Evolutionary conservation across 108 stramenopile species (phyloP).

Genomic region (Epithemia pelagica): DNA sequence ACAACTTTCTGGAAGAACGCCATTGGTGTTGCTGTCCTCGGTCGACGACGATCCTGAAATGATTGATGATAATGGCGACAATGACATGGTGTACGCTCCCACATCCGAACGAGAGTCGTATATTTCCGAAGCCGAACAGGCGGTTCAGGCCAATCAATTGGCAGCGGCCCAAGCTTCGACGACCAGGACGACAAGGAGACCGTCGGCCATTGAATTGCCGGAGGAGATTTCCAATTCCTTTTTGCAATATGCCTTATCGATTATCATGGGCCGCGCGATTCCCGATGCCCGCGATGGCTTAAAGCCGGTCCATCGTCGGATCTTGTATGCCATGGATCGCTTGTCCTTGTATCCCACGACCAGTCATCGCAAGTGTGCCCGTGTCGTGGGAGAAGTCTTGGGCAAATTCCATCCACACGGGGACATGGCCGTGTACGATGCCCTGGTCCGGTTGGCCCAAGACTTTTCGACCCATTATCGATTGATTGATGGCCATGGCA

Average conservation of each 20-base stretch:
- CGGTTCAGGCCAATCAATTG: constrained; percentile 29
- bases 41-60: constrained; percentile 8
- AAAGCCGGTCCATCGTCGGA: constrained; percentile 95
- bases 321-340: constrained; percentile 92
- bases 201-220: constrained; percentile 48
- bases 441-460: constrained; percentile 93
- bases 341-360: constrained; percentile 60
- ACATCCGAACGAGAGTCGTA: constrained; percentile 7
- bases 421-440: constrained; percentile 94
- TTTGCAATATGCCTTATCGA: constrained; percentile 91
- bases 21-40: neutral
- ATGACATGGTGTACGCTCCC: constrained; percentile 9
- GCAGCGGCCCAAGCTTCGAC: neutral
- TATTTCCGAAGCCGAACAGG: constrained; percentile 14
- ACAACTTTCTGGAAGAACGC: too few species aligned
- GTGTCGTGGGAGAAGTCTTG: constrained; percentile 95
- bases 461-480: constrained; percentile 78
- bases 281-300: constrained; percentile 95
- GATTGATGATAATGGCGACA: constrained; percentile 7
- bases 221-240: constrained; percentile 69
- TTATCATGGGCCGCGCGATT: constrained; percentile 91
- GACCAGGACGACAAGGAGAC: too few species aligned
- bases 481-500: constrained; percentile 93
- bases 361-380: constrained; percentile 93
- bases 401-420: constrained; percentile 92